Base-by-base conservation (phyloP, 331 rosid genomes). In the Quercus phellos region DNA sequence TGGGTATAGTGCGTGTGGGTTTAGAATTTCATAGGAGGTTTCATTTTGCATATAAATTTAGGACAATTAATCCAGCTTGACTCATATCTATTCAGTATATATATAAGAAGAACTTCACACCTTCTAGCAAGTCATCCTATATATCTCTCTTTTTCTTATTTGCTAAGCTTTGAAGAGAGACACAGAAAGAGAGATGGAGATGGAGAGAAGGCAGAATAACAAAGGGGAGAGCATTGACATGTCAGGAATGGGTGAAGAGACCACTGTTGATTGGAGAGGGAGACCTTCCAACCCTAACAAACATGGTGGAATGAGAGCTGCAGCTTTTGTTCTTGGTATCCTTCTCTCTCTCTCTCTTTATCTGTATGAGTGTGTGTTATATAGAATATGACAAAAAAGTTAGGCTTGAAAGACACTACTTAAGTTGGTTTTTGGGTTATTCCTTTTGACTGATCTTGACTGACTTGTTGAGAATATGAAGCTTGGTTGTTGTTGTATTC, bases 181-280 rank as follows among this genome's bases (percentile, higher is more conserved):
- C 22, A 69, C 51, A 42, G 22, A 74, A 5, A 27, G 50, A 60
- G 6, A 16, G 4, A 60, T 18, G 68, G 56, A 55, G 21, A 80
- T 84, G 89, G 87, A 82, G 55, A 80, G 77, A 78, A 70, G 35
- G 64, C 73, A 79, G 55, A 35, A 51, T 61, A 54, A 73, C 64
- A 82, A 82, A 72, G 79, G 68, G 56, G 90, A 81, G 42, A 79
- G 58, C 30, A 75, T 55, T 14, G 50, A 19, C 35, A 73, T 22
- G 59, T 56, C 74, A 66, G 74, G 46, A 51, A 19, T 63, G 68
- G 70, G 53, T 2, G 68, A 72, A 42, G 84, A 82, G 22, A 42
- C 56, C 35, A 82, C 90, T 35, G 86, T 94, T 14, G 98, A 94
- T 60, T 92, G 98, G 98, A 90, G 98, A 85, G 98, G 98, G 50